These are phyloP conservation scores for Mucor piriformis DNA, from an alignment of 371 early-diverging fungal genomes.

Conservation along the genomic window DNA sequence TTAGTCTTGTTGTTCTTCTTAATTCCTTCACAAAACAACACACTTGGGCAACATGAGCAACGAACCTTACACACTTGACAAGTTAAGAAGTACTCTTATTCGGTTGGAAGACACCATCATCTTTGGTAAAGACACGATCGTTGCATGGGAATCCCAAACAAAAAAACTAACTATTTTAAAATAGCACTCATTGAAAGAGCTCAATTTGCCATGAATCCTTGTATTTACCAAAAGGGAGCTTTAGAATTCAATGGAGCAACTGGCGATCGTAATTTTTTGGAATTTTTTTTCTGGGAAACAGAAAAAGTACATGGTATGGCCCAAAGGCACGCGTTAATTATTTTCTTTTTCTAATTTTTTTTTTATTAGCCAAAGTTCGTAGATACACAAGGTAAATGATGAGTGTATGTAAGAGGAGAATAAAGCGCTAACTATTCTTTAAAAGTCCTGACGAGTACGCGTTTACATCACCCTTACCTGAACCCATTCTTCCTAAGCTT, in stretches of 20 bases:
- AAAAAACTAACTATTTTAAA: not conserved
- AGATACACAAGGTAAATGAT: slow-evolving; percentile 73
- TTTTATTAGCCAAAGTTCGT: slow-evolving; percentile 85
- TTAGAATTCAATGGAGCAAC: slow-evolving; percentile 69
- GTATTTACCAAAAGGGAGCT: slow-evolving; percentile 73
- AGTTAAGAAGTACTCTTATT: slow-evolving; percentile 76
- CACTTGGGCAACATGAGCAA: not conserved
- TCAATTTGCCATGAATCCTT: slow-evolving; percentile 83
- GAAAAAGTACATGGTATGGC: slow-evolving; percentile 90
- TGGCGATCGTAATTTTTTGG: slow-evolving; percentile 74
- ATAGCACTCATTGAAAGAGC: slow-evolving; percentile 90
- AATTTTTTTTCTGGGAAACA: slow-evolving; percentile 87
- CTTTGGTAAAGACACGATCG: slow-evolving; percentile 64
- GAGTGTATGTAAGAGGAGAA: too few species aligned
- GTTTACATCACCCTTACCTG: slow-evolving; percentile 82
- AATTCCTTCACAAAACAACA: not conserved
- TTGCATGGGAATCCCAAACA: not conserved
- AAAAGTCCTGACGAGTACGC: slow-evolving; percentile 94
- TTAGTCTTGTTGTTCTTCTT: not conserved
- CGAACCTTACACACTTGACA: slow-evolving; percentile 35
- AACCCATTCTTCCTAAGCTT: slow-evolving; percentile 84
- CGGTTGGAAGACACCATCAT: slow-evolving; percentile 95
- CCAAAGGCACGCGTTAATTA: too few species aligned
- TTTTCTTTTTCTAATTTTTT: too few species aligned
- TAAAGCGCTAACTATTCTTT: too few species aligned